phyloP scores from a whole-genome alignment of 257 asterid genomes.

The Primulina eburnea region DNA sequence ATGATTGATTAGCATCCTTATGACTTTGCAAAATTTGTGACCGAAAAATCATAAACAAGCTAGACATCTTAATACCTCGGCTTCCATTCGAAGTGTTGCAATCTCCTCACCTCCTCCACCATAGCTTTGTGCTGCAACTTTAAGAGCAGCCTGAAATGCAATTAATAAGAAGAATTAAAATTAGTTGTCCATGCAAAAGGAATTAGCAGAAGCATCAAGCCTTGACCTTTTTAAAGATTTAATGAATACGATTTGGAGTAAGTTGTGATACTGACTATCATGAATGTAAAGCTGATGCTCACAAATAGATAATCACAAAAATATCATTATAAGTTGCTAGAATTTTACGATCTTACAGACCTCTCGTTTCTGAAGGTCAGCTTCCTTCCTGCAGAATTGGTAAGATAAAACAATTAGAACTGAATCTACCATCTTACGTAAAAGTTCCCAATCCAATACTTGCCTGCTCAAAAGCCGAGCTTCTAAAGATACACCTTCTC shows the following conservation, averaged over 20 bases:
- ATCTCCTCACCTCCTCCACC: constrained; percentile 75
- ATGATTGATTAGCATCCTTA: neutral
- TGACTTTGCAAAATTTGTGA: neutral
- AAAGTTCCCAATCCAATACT: constrained; percentile 26
- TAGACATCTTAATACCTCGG: constrained; percentile 52
- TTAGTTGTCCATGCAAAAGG: neutral
- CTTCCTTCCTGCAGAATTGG: constrained; percentile 71
- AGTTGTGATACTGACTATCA: constrained; percentile 9
- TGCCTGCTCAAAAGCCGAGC: constrained; percentile 93
- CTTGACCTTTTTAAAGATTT: neutral
- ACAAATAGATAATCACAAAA: neutral
- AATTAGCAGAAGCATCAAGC: neutral
- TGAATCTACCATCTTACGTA: constrained; percentile 9
- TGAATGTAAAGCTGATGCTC: neutral
- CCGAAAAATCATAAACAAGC: constrained; percentile 11
- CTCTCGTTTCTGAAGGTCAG: constrained; percentile 94
- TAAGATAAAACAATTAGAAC: constrained; percentile 19
- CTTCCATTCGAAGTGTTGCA: constrained; percentile 69
- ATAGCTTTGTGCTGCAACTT: constrained; percentile 66
- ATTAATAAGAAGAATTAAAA: neutral
- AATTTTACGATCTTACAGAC: constrained; percentile 34
- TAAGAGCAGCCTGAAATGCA: constrained; percentile 69
- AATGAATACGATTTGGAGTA: neutral
- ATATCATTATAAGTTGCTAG: constrained; percentile 15
- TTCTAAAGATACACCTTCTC: constrained; percentile 94